Percentiles rank a stretch among this genome's conserved stretches.
phyloP scores from a whole-genome alignment of 2,329 filamentous ascomycete species.

The Taxawa tesnikishii region DNA sequence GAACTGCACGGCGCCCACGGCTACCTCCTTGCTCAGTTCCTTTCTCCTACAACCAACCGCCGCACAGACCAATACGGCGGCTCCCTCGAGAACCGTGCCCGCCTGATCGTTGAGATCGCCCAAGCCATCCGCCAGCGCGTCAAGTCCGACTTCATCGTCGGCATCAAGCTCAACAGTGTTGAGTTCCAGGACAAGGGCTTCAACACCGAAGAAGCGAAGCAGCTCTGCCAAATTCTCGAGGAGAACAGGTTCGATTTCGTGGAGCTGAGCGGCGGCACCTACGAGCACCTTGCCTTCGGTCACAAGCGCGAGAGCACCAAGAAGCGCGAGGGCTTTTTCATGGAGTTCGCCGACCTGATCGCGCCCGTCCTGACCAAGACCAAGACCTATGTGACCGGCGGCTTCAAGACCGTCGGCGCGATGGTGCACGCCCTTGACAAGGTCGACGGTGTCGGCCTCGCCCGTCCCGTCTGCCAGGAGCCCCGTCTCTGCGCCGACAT shows the following conservation, averaged over 20 bases:
- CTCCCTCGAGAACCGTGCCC: conserved; percentile 28
- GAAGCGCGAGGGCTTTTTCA: conserved; percentile 45
- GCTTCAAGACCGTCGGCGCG: conserved; percentile 40
- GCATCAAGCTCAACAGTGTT: conserved; percentile 48
- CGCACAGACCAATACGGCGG: conserved; percentile 33
- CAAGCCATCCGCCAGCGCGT: conserved; percentile 24
- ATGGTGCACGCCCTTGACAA: conserved; percentile 47
- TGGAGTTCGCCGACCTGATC: conserved; percentile 46
- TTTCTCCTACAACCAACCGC: conserved; percentile 28
- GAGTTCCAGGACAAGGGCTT: conserved; percentile 43
- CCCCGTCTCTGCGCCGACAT: conserved; percentile 32
- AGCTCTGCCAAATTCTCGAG: conserved; percentile 38
- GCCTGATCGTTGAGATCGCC: conserved; percentile 28
- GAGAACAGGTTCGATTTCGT: conserved; percentile 42
- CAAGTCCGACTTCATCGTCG: conserved; percentile 29
- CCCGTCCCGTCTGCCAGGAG: conserved; percentile 40
- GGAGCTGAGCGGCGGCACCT: conserved; percentile 49
- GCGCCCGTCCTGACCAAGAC: conserved; percentile 37
- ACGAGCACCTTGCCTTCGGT: conserved; percentile 39
- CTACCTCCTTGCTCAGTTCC: conserved; percentile 34
- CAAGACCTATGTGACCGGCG: conserved; percentile 47
- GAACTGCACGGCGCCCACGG: conserved; percentile 29
- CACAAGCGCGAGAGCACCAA: conserved; percentile 43
- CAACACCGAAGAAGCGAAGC: conserved; percentile 36
- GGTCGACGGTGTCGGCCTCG: conserved; percentile 50